Base-by-base conservation (phyloP, 2,329 filamentous ascomycete species). In the Hypoxylon rubiginosum region DNA sequence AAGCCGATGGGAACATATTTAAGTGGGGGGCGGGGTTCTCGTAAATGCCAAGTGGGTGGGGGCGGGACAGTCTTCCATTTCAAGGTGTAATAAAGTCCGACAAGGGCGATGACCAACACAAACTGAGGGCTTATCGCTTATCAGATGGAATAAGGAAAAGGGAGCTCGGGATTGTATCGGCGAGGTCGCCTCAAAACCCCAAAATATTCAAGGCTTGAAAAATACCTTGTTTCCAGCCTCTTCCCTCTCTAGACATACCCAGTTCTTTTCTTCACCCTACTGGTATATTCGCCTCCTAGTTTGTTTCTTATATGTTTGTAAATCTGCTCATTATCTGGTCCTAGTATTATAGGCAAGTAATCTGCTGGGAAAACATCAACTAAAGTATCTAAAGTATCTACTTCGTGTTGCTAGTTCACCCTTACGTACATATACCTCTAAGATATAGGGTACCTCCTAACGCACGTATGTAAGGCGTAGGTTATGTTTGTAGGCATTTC, bases 21-120 rank as follows among this genome's bases (percentile, higher is more conserved):
- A 45, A 17, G 62, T 66, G 58, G 58, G 58, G 64, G 55, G 26
- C 32, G 34, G 61, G 57, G 53, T 55, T 24, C 30, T 17, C 17
- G 13, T 4, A 39, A 24, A 13, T 15, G 32, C 58, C 21, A 49
- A 43, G 32, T 54, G 57, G 43, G 64, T 67, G 67, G 67, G 67
- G 67, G 67, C 54, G 64, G 64, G 64, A 59, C 56, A 57, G n/a
- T 30, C 52, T n/a, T 17, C 10, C 13, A 39, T 39, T 39, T 43
- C 39, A 17, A 43, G 39, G 17, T 43, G 34, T 43, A 53, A 32
- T 30, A 46, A 55, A 43, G 11, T 28, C 43, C 45, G 51, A 55
- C 39, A 55, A 41, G 32, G 8, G 32, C 32, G 32, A 34, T 34
- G 53, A 43, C 46, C 32, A 43, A 11, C 32, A 28, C n/a, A n/a